These are phyloP conservation scores for Earliella scabrosa DNA, from an alignment of 1,284 basidiomycete species.

Conservation along the genomic window DNA sequence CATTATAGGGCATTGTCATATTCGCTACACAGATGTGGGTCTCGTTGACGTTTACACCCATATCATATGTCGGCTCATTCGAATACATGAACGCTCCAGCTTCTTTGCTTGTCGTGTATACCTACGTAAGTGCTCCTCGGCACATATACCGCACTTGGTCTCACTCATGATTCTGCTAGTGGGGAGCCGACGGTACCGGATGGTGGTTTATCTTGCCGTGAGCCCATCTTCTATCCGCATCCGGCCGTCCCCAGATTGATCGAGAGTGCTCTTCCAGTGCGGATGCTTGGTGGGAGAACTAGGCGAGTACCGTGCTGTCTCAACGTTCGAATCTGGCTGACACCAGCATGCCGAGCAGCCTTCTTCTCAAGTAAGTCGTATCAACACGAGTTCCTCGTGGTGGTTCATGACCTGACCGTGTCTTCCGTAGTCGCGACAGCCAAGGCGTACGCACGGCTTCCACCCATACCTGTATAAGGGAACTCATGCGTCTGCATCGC, in stretches of 20 bases:
- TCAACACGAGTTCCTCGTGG: background rate
- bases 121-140: background rate
- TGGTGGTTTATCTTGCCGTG: background rate
- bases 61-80: background rate
- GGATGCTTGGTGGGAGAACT: background rate
- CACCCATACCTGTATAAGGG: background rate
- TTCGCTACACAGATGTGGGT: background rate
- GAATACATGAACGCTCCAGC: background rate
- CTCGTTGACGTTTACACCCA: background rate
- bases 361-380: background rate
- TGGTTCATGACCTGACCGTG: background rate
- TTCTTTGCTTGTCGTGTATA: slow-evolving; percentile 13
- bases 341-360: background rate
- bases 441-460: slow-evolving; percentile 2
- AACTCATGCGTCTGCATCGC: no score
- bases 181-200: background rate
- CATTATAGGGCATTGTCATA: background rate
- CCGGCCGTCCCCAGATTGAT: no score
- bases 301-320: background rate
- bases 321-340: background rate
- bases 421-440: background rate
- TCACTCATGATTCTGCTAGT: no score
- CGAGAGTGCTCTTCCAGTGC: background rate
- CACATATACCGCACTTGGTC: no score
- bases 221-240: background rate